Evolutionary conservation across 768 basidiomycete genomes (phyloP), one percentile per base, ranked within the genome.

Genomic region (Pulveroboletus frians): DNA sequence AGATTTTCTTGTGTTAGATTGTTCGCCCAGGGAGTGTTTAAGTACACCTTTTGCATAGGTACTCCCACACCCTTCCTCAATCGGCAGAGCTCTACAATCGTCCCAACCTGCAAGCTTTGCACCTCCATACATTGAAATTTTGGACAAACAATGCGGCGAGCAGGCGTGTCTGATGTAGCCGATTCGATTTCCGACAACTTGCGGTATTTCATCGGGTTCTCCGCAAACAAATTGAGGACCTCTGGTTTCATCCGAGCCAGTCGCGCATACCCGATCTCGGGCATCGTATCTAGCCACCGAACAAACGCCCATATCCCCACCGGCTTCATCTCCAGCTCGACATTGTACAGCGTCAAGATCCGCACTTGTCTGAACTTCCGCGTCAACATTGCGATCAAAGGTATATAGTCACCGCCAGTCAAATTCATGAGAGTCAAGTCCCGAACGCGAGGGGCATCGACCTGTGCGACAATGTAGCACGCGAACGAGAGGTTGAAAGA

Each of bases 391-490:
- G 60, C 54, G 57, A 80, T 73, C 43, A 87, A 58, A 4, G 71
- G 69, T 2, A 70, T 60, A 57, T 82, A 83, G 58, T 85, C 76
- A 21, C 72, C 66, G 23, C 76, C 77, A 13, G 55, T 64, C 50
- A 84, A 59, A 50, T 75, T 73, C 74, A 80, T 75, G 21, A 88
- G 59, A 4, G 79, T 79, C 32, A 88, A 65, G 54, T 80, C 78
- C 49, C 72, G 71, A 27, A 85, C 61, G 42, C 76, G 71, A 7
- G 84, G 83, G 2, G 80, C 80, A n/a, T 65, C 57, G 51, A 89
- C 68, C 36, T 76, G 75, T 21, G 69, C 61, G 21, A 79, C 57
- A 47, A 79, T 55, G 60, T 72, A 78, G 41, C 69, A 58, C 15
- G 74, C 77, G 61, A 79, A 84, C 2, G 58, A 36, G 35, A 73